Evolutionary conservation across 2,329 filamentous ascomycete genomes (phyloP).

Genomic region (Pestalotiopsis sp.): DNA sequence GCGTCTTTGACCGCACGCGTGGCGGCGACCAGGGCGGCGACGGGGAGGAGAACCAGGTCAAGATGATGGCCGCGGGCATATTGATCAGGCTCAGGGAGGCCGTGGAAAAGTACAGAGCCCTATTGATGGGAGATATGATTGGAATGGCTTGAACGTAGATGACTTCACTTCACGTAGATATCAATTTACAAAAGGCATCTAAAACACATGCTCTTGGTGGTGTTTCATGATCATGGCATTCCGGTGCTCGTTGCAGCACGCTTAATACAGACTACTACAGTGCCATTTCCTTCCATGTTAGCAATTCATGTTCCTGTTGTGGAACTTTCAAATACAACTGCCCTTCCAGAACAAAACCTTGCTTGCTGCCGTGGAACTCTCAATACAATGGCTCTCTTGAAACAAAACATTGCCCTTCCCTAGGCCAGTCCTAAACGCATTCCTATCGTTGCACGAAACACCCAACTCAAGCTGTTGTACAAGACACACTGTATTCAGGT

Average conservation of each 20-base stretch:
- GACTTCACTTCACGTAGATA: neutral
- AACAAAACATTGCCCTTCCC: neutral
- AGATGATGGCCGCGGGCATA: slow-evolving; percentile 77
- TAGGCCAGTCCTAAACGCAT: neutral
- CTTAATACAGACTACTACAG: neutral
- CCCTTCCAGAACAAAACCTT: neutral
- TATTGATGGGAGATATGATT: slow-evolving; percentile 73
- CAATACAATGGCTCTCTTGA: too few relatives aligned
- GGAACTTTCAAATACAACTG: neutral
- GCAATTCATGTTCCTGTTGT: neutral
- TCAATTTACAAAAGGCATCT: neutral
- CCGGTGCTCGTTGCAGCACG: too few relatives aligned
- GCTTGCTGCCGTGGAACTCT: neutral
- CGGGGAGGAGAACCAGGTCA: slow-evolving; percentile 76
- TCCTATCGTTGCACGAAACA: neutral
- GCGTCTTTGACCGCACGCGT: slow-evolving; percentile 68
- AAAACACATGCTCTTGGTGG: too few relatives aligned
- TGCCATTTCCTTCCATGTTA: neutral
- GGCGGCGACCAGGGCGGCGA: slow-evolving; percentile 49
- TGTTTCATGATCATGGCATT: slow-evolving; percentile 1
- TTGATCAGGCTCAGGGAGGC: slow-evolving; percentile 79
- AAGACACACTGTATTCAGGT: neutral
- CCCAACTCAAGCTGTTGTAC: neutral
- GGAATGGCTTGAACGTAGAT: slow-evolving; percentile 21
- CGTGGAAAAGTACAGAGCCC: slow-evolving; percentile 77